These are phyloP conservation scores for Medicago truncatula DNA, from an alignment of 306 rosid species.

Conservation along the genomic window DNA sequence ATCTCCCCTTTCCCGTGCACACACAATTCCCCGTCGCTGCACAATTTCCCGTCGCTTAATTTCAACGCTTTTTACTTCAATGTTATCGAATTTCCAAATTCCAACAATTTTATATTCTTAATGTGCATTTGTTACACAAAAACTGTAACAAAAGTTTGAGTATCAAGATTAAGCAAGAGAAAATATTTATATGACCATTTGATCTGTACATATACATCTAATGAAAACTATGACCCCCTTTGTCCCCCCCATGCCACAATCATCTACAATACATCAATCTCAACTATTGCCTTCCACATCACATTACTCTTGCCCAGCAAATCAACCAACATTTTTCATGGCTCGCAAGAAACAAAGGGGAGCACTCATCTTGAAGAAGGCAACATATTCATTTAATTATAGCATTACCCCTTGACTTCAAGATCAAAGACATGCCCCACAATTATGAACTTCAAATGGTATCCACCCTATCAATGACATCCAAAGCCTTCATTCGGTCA, in stretches of 20 bases:
- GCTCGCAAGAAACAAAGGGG: conserved; percentile 39
- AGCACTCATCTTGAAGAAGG: conserved; percentile 39
- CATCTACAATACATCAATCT: conserved; percentile 37
- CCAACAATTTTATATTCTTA: conserved; percentile 14
- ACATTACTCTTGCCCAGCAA: conserved; percentile 40
- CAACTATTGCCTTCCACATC: conserved; percentile 5
- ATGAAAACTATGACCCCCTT: conserved; percentile 40
- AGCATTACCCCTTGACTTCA: conserved; percentile 22
- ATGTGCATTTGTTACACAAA: background rate
- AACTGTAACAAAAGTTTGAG: conserved; percentile 28
- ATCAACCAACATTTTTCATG: conserved; percentile 27
- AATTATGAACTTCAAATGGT: conserved; percentile 60
- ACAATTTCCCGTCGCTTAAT: background rate
- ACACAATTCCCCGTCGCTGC: background rate
- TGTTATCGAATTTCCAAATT: conserved; percentile 1
- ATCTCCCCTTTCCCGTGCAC: background rate
- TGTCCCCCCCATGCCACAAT: conserved; percentile 32
- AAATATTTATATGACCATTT: conserved; percentile 48
- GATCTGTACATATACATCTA: conserved; percentile 59
- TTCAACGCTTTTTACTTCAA: background rate
- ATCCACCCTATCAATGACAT: conserved; percentile 87
- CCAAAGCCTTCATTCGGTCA: conserved; percentile 78
- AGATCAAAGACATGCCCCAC: conserved; percentile 28
- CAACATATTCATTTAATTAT: conserved; percentile 22
- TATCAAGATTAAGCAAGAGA: conserved; percentile 36